These are phyloP conservation scores for Puccinia novopanici DNA, from an alignment of 1,284 basidiomycete genomes.

Conservation along the genomic window DNA sequence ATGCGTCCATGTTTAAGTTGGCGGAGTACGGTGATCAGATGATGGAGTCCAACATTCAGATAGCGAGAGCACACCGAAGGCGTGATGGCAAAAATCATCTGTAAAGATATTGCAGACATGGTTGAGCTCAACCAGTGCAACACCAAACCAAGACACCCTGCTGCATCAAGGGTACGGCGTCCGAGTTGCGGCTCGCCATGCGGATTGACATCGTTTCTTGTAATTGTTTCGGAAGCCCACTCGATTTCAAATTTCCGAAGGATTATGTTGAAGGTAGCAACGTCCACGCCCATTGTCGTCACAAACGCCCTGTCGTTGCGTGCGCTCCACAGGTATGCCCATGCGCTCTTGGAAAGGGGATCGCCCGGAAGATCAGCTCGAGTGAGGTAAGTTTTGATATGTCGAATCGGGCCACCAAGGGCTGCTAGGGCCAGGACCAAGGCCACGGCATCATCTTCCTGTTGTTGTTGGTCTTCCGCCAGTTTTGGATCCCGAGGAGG, in stretches of 20 bases:
- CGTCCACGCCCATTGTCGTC: conserved; percentile 5
- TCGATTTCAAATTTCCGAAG: not conserved
- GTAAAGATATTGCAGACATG: too few species aligned
- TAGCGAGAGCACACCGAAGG: too few species aligned
- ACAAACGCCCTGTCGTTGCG: not conserved
- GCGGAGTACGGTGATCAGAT: not conserved
- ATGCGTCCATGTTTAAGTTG: not conserved
- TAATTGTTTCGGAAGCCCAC: not conserved
- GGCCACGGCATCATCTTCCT: too few species aligned
- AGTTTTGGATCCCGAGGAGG: too few species aligned
- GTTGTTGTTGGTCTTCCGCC: too few species aligned
- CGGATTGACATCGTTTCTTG: not conserved
- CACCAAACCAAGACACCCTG: too few species aligned
- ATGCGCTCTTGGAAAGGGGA: not conserved
- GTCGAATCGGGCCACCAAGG: too few species aligned
- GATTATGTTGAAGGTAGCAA: not conserved
- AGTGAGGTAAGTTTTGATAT: not conserved
- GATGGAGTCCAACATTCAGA: not conserved
- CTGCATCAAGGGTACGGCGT: too few species aligned
- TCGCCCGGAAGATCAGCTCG: not conserved
- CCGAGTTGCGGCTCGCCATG: not conserved
- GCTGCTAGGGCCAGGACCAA: too few species aligned
- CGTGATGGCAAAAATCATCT: too few species aligned
- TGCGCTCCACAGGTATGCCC: not conserved
- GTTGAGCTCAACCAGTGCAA: too few species aligned